Evolutionary conservation across 805 yeast genomes (phyloP), one percentile per base, ranked within the genome.

Genomic region (Starmerella riodocensis): DNA sequence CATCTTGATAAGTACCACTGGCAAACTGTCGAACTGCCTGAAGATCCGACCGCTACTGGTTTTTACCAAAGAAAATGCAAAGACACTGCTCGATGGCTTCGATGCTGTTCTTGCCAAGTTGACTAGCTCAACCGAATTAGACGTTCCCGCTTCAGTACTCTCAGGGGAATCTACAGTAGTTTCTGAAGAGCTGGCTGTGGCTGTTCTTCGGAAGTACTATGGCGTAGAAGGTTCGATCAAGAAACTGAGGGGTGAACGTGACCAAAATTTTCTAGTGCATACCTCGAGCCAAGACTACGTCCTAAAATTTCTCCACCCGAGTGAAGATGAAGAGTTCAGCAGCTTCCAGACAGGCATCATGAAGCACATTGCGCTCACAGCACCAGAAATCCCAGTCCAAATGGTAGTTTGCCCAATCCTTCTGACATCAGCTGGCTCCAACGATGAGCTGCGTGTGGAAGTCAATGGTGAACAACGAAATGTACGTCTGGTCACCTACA

Each of bases 241-340:
- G 27, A 38, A 27, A 20, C 37, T 42, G 14, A 18, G 29, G 4
- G 42, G 46, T 17, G 46, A 42, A 34, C 39, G 46, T 31, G 46
- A 42, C 27, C 36, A 38, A 34, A 39, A 32, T 14, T 42, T 38
- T 30, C 19, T 19, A 2, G 42, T 33, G 19, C 12, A 19, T n/a
- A 9, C 34, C 23, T 4, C 18, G 3, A 19, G 11, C 4, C 17
- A 14, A 3, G 14, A 13, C 9, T 37, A 24, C 22, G 36, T 38
- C 21, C 22, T 42, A 8, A 42, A 42, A 40, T 42, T 42, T 26
- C 17, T 41, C 32, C 46, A 42, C 29, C 46, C 46, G n/a, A 40
- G 36, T 31, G 41, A 37, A 34, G 46, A 42, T 21, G 31, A 30
- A 9, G 39, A 38, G 26, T 30, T 36, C 26, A 37, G 32, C 32